These are phyloP conservation scores for Talaromyces albobiverticillius DNA, from an alignment of 2,329 filamentous ascomycete species.

Conservation along the genomic window DNA sequence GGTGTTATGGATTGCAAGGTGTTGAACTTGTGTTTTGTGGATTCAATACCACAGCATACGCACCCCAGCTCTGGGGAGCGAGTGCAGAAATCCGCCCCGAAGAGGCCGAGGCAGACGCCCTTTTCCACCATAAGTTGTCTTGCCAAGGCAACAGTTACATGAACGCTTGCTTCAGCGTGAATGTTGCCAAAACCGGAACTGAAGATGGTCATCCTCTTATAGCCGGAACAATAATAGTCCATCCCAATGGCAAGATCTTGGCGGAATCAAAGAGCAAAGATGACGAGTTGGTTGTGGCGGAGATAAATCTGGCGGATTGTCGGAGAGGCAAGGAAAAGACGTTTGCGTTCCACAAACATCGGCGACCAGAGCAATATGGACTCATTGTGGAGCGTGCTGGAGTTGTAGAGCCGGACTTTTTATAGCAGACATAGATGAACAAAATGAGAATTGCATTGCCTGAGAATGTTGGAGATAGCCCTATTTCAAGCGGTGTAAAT, in stretches of 20 bases:
- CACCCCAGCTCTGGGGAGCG: slow-evolving; percentile 47
- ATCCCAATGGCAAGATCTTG: slow-evolving; percentile 50
- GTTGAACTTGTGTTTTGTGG: slow-evolving; percentile 49
- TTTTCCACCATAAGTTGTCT: slow-evolving; percentile 51
- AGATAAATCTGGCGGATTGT: slow-evolving; percentile 50
- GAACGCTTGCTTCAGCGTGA: slow-evolving; percentile 52
- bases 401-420: slow-evolving; percentile 31
- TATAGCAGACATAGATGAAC: not conserved
- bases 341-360: slow-evolving; percentile 33
- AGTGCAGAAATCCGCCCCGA: slow-evolving; percentile 40
- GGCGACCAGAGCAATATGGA: slow-evolving; percentile 29
- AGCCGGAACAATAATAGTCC: slow-evolving; percentile 48
- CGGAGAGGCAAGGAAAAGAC: slow-evolving; percentile 48
- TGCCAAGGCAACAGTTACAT: slow-evolving; percentile 55
- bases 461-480: not conserved
- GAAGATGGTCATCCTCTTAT: slow-evolving; percentile 48
- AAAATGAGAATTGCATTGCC: not conserved
- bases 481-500: not conserved
- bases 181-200: slow-evolving; percentile 48
- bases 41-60: slow-evolving; percentile 52
- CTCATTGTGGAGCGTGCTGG: slow-evolving; percentile 27
- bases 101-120: slow-evolving; percentile 46
- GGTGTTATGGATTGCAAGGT: slow-evolving; percentile 51
- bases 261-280: slow-evolving; percentile 47
- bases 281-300: slow-evolving; percentile 53